Evolutionary conservation across 2,329 filamentous ascomycete species (phyloP).

Genomic region (Sporothrix pseudoabietina): DNA sequence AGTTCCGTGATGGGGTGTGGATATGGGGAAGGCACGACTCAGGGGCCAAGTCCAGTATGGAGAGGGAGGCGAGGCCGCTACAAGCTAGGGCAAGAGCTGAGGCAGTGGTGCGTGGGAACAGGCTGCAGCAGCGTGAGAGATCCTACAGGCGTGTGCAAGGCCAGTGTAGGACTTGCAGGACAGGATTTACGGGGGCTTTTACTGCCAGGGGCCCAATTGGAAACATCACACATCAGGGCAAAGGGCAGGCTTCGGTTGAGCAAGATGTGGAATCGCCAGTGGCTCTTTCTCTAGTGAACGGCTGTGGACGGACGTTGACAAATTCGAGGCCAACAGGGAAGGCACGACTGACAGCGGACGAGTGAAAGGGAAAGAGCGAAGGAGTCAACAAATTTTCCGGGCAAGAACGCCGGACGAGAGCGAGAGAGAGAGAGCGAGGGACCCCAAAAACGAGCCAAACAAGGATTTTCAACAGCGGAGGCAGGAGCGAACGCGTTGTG

Average conservation of each 20-base stretch:
- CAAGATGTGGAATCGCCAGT: neutral
- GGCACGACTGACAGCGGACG: neutral
- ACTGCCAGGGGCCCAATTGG: neutral
- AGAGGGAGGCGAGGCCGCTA: neutral
- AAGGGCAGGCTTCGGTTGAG: neutral
- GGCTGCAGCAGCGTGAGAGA: conserved; percentile 8
- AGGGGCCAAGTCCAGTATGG: conserved; percentile 23
- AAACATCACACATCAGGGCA: neutral
- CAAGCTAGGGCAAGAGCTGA: conserved; percentile 2
- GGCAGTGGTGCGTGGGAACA: conserved; percentile 1
- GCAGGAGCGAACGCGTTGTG: neutral
- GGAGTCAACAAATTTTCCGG: neutral
- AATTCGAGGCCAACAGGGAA: neutral
- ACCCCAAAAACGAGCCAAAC: conserved; percentile 15
- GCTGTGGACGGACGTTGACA: neutral
- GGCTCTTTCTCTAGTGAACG: neutral
- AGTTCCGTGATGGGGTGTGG: conserved; percentile 15
- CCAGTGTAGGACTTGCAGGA: neutral
- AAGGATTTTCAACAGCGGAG: neutral
- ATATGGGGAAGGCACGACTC: conserved; percentile 29
- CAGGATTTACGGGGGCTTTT: conserved; percentile 10
- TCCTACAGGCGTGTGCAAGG: neutral
- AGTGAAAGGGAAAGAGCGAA: conserved; percentile 13
- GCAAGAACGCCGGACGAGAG: neutral
- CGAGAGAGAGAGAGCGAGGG: neutral